Evolutionary conservation across 108 stramenopile species (phyloP), one percentile per base, ranked within the genome.

Genomic region (Pseudonitzschia delicatissima): DNA sequence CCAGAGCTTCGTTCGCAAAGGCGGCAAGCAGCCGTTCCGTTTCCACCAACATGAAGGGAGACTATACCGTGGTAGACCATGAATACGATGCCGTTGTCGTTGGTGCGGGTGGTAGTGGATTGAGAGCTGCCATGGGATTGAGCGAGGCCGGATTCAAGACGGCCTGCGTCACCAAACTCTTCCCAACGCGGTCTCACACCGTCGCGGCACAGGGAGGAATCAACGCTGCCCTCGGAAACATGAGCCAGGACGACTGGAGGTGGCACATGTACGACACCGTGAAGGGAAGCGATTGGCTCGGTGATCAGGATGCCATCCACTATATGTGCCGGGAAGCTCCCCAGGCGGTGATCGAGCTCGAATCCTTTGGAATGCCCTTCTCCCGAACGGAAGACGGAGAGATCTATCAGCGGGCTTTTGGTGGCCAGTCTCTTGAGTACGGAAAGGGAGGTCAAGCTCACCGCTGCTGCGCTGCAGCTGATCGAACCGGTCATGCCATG

Each of bases 231-330:
- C 78, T 99, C 32, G 99, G 74, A 5, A 98, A 98, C 82, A 96
- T 95, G 93, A 74, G 78, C 45, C 77, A 92, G 71, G 97, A 98
- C 79, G 97, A 98, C 78, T 98, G 97, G 96, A 59, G 95, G 57
- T 99, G 98, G 98, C 99, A 99, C 87, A 96, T 97, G 96, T 99
- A 98, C 77, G 99, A 99, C 81, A 99, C 99, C 20, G 99, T 99
- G 40, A 99, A 99, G 81, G 99, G 99, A 7, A 72, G 71, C 35
- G 99, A 99, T 74, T 99, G 97, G 97, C 87, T 99, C 8, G 99
- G 99, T 17, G 99, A 99, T 82, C 99, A 99, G 82, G 99, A 99
- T 79, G 97, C 99, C 67, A 99, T 99, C 71, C 98, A 98, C 78
- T 99, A 99, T 97, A 99, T 99, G 99, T 98, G 98, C 78, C 78